phyloP scores from a whole-genome alignment of 176 grass and related monocot species.

The Oryza brachyantha region DNA sequence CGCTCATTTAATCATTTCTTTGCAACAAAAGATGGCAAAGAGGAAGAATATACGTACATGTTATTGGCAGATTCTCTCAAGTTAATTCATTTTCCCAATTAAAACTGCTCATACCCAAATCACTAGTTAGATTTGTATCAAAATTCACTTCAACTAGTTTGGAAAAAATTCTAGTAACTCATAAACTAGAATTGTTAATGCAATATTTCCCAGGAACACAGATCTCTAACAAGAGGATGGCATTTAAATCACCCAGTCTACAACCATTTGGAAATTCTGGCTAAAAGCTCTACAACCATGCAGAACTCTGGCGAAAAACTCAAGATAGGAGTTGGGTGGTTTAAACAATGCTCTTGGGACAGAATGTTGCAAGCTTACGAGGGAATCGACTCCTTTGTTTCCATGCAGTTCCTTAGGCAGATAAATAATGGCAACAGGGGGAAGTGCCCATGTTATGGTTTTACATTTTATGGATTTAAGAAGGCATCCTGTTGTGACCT shows the following conservation, averaged over 20 bases:
- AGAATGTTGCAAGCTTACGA: not conserved
- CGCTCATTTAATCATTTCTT: not conserved
- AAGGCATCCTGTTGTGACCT: not conserved
- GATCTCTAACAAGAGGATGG: not conserved
- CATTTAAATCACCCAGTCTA: not conserved
- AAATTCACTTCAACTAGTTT: conserved; percentile 5
- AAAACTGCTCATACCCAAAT: not conserved
- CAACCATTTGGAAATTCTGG: not conserved
- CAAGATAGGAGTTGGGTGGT: not conserved
- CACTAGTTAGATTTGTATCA: not conserved
- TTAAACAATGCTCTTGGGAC: not conserved
- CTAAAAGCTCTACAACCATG: not conserved
- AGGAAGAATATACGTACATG: not conserved
- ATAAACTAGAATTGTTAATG: not conserved
- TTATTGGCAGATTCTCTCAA: not conserved
- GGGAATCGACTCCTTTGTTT: not conserved
- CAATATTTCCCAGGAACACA: not conserved
- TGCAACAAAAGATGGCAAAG: not conserved
- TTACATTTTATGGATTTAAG: not conserved
- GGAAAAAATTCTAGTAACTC: not conserved
- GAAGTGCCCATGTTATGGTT: not conserved
- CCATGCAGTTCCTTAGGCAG: not conserved
- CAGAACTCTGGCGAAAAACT: not conserved
- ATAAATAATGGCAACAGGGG: not conserved
- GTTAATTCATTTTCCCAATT: not conserved